A percentile compares a stretch with the other conserved stretches of the same genome.
phyloP scores from a whole-genome alignment of 2,329 filamentous ascomycete genomes.

The Penicillium sp. region DNA sequence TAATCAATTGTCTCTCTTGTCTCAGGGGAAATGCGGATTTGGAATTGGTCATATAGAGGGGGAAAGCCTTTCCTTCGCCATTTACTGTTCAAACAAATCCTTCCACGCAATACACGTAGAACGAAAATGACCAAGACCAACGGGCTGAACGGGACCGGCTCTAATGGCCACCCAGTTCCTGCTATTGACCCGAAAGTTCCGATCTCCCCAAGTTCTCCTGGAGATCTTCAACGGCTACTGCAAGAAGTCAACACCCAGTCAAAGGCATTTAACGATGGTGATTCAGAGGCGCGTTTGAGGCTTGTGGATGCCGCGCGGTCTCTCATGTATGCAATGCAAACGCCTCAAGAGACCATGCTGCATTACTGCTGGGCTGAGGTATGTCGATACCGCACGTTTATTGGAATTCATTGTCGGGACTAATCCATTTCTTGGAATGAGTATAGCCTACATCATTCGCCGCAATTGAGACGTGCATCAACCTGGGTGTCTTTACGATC shows the following conservation, averaged over 20 bases:
- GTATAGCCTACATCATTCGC: conserved; percentile 13
- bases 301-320: conserved; percentile 28
- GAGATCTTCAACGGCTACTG: conserved; percentile 19
- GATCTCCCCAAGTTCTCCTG: conserved; percentile 16
- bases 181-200: conserved; percentile 22
- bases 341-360: conserved; percentile 30
- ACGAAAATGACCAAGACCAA: conserved; percentile 1
- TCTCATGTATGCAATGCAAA: conserved; percentile 28
- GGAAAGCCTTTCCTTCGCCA: too few species aligned
- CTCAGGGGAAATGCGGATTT: too few species aligned
- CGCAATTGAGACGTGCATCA: conserved; percentile 16
- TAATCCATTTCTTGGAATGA: not conserved
- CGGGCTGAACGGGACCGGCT: not conserved
- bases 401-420: not conserved
- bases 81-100: too few species aligned
- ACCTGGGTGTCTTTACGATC: conserved; percentile 15
- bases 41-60: too few species aligned
- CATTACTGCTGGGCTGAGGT: conserved; percentile 28
- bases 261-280: conserved; percentile 9
- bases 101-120: not conserved
- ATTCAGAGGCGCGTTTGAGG: conserved; percentile 17
- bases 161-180: not conserved
- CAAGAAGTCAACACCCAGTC: conserved; percentile 16
- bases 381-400: not conserved
- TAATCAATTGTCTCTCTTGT: too few species aligned